Percentiles rank a stretch among this genome's conserved stretches.
phyloP scores from a whole-genome alignment of 1,284 basidiomycete genomes.

The Trichosporon ovoides region DNA sequence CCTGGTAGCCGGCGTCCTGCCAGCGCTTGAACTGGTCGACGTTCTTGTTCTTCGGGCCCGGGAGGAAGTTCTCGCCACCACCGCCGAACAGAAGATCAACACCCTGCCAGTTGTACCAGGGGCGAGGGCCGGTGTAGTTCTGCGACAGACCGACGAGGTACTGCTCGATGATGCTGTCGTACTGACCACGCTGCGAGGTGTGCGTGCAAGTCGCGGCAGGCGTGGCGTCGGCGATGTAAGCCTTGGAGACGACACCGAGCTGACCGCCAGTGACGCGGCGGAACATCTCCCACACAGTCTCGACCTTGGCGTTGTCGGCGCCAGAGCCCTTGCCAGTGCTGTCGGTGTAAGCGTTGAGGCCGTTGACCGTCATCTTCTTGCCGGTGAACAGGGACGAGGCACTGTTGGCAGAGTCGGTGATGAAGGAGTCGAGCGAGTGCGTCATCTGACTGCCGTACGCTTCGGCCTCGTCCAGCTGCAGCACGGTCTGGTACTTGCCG shows the following conservation, averaged over 20 bases:
- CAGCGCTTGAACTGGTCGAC: conserved; percentile 47
- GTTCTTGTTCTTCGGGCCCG: conserved; percentile 40
- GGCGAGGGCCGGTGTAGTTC: conserved; percentile 32
- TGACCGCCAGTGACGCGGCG: conserved; percentile 40
- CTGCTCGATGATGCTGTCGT: conserved; percentile 45
- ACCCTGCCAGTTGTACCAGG: conserved; percentile 46
- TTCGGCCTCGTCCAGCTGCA: conserved; percentile 42
- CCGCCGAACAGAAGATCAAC: conserved; percentile 47
- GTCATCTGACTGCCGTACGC: conserved; percentile 40
- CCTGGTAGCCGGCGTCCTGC: conserved; percentile 44
- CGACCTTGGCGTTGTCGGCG: conserved; percentile 46
- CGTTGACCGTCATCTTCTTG: conserved; percentile 50
- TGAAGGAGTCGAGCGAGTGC: conserved; percentile 43
- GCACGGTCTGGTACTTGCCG: conserved; percentile 45
- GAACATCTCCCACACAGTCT: conserved; percentile 46
- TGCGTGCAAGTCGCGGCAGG: conserved; percentile 47
- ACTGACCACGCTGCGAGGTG: conserved; percentile 43
- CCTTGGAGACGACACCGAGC: conserved; percentile 50
- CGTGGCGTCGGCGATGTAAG: conserved; percentile 50
- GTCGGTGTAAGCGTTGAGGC: conserved; percentile 43
- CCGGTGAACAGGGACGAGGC: conserved; percentile 50
- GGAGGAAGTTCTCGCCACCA: conserved; percentile 46
- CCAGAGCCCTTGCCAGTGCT: conserved; percentile 30
- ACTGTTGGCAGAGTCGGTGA: conserved; percentile 52
- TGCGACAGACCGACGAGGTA: conserved; percentile 43